Evolutionary conservation across 2,329 filamentous ascomycete species (phyloP).

Genomic region (Nemania abortiva): DNA sequence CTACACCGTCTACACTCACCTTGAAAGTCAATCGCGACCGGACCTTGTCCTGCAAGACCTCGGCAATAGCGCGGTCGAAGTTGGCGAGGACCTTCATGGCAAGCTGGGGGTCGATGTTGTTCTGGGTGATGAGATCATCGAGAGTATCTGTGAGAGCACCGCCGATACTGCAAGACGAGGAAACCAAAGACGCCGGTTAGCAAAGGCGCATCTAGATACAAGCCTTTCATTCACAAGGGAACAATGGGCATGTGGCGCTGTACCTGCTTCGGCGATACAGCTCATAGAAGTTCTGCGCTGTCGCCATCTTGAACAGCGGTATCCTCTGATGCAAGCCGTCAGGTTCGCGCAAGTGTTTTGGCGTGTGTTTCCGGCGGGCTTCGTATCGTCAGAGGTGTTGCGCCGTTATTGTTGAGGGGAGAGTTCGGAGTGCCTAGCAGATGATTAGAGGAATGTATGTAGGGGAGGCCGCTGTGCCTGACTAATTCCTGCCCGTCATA

Average conservation of each 20-base stretch:
- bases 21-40: conserved; percentile 94
- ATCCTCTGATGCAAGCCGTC: conserved; percentile 7
- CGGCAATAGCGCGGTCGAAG: conserved; percentile 93
- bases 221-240: conserved; percentile 18
- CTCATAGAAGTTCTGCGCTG: conserved; percentile 81
- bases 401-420: conserved; percentile 31
- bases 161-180: conserved; percentile 76
- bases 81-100: conserved; percentile 98
- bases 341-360: not conserved
- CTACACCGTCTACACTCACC: conserved; percentile 63
- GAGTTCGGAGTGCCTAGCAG: not conserved
- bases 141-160: conserved; percentile 94
- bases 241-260: conserved; percentile 37
- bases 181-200: conserved; percentile 40
- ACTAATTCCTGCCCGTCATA: conserved; percentile 12
- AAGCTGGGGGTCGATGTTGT: conserved; percentile 95
- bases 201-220: conserved; percentile 26
- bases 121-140: conserved; percentile 93
- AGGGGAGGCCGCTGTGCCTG: not conserved
- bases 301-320: conserved; percentile 52
- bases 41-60: conserved; percentile 91
- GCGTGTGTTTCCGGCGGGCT: not conserved
- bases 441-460: conserved; percentile 7
- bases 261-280: conserved; percentile 99
- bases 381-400: conserved; percentile 17